phyloP scores from a whole-genome alignment of 257 asterid species.

The Agastache rugosa region DNA sequence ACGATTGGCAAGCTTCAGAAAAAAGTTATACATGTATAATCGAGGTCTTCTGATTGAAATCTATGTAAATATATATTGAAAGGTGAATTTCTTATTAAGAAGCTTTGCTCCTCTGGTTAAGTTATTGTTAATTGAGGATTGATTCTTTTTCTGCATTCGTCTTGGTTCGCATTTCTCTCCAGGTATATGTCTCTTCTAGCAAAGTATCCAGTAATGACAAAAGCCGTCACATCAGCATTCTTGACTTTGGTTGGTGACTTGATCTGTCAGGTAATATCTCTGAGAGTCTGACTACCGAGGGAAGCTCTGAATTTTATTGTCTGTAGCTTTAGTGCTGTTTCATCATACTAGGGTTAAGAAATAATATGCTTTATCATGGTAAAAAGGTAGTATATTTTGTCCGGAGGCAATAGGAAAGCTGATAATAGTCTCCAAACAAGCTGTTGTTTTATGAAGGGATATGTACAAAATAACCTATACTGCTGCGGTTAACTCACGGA shows the following conservation, averaged over 20 bases:
- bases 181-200: conserved; percentile 83
- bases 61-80: background rate
- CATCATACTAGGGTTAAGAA: background rate
- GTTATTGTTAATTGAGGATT: background rate
- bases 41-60: background rate
- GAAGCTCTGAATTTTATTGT: background rate
- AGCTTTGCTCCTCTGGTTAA: background rate
- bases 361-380: background rate
- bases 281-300: background rate
- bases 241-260: conserved; percentile 74
- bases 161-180: conserved; percentile 22
- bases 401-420: conserved; percentile 10
- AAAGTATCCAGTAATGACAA: conserved; percentile 74
- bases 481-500: background rate
- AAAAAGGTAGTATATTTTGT: background rate
- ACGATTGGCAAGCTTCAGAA: too few species aligned
- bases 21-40: background rate
- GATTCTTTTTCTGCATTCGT: background rate
- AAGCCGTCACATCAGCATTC: conserved; percentile 76
- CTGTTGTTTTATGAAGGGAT: conserved; percentile 3
- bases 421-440: background rate
- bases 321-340: too few species aligned
- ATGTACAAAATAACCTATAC: background rate
- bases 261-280: conserved; percentile 68
- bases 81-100: background rate